Evolutionary conservation across 495 filamentous ascomycete genomes (phyloP), one percentile per base, ranked within the genome.

Genomic region (Penicillium coprophilum): DNA sequence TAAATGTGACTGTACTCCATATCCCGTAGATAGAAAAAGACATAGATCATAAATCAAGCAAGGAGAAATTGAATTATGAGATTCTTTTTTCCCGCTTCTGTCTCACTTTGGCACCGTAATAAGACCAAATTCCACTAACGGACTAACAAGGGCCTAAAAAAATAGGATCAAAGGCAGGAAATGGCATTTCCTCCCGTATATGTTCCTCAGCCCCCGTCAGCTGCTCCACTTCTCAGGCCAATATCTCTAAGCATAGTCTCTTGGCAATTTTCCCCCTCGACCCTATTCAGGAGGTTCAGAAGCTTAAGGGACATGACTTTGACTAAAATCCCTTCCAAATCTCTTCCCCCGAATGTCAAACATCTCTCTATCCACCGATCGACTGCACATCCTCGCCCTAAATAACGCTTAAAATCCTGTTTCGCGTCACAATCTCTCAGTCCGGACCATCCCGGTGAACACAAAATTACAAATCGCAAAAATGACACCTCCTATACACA

Each of bases 251-350:
- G 4, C 20, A 54, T 54, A 46, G 41, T 27, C 41, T 6, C 52
- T 54, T 54, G 52, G 52, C 52, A 19, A 13, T 28, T 38, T 40
- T 9, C 3, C 2, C 46, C 46, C 27, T 34, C 21, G 5, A n/a
- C n/a, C n/a, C n/a, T n/a, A 12, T 21, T 52, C 50, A 52, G 50
- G 50, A 52, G 47, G 19, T 49, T n/a, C n/a, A n/a, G n/a, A n/a
- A n/a, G n/a, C n/a, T n/a, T n/a, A n/a, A n/a, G n/a, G n/a, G n/a
- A n/a, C n/a, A n/a, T n/a, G n/a, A n/a, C n/a, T n/a, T n/a, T n/a
- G n/a, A n/a, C n/a, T n/a, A n/a, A 32, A 46, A 30, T 28, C 32
- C 32, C 32, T n/a, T n/a, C n/a, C n/a, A n/a, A n/a, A 48, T 48
- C 46, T 4, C 30, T 34, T 15, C 28, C 13, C 5, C n/a, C n/a